These are phyloP conservation scores for Globisporangium megalacanthum DNA, from an alignment of 352 stramenopile genomes.

Conservation along the genomic window DNA sequence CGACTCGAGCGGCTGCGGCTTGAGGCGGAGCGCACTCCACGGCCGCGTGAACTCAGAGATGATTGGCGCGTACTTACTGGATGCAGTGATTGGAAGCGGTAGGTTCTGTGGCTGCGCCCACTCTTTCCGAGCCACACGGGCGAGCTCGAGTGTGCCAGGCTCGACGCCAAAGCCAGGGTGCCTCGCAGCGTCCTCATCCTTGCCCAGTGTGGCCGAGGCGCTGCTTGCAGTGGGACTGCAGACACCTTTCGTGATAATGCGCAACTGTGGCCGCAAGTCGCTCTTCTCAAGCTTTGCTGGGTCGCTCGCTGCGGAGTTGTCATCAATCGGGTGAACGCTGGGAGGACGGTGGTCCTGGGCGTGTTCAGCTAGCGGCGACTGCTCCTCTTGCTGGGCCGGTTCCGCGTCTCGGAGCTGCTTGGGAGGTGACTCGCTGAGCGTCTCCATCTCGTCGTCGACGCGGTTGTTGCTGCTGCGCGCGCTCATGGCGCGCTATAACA, in stretches of 20 bases:
- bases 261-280: background rate
- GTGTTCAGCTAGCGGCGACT: background rate
- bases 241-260: background rate
- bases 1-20: background rate
- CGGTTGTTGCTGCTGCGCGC: constrained; percentile 1
- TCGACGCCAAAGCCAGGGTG: constrained; percentile 14
- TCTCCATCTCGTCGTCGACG: constrained; percentile 5
- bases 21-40: constrained; percentile 28
- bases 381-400: background rate
- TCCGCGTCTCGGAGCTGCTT: background rate
- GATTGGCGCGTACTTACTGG: constrained; percentile 20
- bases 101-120: constrained; percentile 8
- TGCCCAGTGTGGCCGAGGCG: background rate
- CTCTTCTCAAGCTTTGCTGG: background rate
- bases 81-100: constrained; percentile 17
- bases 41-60: constrained; percentile 30
- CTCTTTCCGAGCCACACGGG: constrained; percentile 5
- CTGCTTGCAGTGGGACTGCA: background rate
- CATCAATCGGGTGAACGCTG: background rate
- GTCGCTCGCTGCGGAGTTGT: background rate
- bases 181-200: background rate
- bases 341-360: background rate
- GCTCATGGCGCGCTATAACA: constrained; percentile 1
- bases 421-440: background rate
- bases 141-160: constrained; percentile 14